Conservation (phyloP, 2,329 filamentous ascomycete genomes). For the Magnaporthiopsis poae region DNA sequence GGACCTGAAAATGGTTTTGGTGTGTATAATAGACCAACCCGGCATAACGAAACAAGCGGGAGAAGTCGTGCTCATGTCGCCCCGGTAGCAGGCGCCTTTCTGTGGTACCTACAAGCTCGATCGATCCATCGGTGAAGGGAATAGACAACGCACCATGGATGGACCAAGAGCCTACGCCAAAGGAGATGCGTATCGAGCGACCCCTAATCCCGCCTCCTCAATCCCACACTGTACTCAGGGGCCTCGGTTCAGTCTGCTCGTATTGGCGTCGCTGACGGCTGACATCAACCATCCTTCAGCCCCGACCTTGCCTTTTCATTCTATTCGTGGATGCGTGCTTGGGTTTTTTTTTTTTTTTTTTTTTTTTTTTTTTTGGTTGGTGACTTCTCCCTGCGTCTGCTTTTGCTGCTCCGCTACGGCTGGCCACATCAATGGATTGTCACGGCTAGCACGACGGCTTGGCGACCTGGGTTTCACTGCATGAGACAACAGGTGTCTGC, state of each 20-base stretch:
- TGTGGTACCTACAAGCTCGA: neutral
- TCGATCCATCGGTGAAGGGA: neutral
- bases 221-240: neutral
- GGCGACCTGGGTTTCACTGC: neutral
- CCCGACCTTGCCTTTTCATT: neutral
- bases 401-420: neutral
- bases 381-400: neutral
- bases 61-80: neutral
- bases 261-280: neutral
- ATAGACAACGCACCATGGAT: neutral
- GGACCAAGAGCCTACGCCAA: neutral
- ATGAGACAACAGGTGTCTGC: neutral
- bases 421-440: neutral
- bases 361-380: too few relatives aligned
- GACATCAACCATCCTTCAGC: neutral
- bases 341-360: too few relatives aligned
- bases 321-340: neutral
- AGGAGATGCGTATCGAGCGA: neutral
- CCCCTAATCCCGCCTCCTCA: neutral
- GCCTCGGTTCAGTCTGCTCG: neutral
- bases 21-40: neutral
- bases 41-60: neutral
- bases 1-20: neutral
- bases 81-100: neutral
- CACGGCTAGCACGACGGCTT: neutral